Evolutionary conservation across 129 eudicot genomes (phyloP).

Genomic region (Calendula officinalis): DNA sequence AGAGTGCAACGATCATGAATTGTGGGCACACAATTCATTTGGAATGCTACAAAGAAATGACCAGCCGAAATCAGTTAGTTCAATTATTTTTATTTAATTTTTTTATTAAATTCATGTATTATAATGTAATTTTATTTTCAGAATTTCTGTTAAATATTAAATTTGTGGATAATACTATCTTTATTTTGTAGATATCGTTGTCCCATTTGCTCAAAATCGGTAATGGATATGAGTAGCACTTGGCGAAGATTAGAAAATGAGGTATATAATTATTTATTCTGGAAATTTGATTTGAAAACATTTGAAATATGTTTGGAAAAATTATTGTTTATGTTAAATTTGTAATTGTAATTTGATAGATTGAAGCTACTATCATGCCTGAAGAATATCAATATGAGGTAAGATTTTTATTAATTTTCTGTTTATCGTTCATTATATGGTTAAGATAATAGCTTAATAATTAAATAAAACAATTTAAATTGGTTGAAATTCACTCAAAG

Average conservation of each 20-base stretch:
- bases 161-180: slow-evolving; percentile 2
- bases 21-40: slow-evolving; percentile 90
- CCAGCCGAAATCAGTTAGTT: slow-evolving; percentile 59
- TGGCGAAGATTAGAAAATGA: slow-evolving; percentile 81
- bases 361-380: slow-evolving; percentile 79
- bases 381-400: slow-evolving; percentile 79
- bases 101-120: background rate
- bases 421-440: background rate
- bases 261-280: slow-evolving; percentile 38
- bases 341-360: slow-evolving; percentile 49
- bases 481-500: background rate
- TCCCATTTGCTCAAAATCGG: slow-evolving; percentile 88
- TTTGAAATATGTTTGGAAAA: background rate
- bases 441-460: background rate
- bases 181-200: slow-evolving; percentile 71
- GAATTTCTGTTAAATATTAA: no score
- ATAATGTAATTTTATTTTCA: background rate
- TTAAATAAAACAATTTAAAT: background rate
- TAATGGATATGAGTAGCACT: slow-evolving; percentile 39
- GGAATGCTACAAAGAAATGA: slow-evolving; percentile 64
- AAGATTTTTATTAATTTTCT: slow-evolving; percentile 25
- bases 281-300: background rate
- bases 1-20: slow-evolving; percentile 51
- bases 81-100: background rate
- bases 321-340: background rate